Percentiles rank a stretch among this genome's conserved stretches.
These are phyloP conservation scores for Fusarium napiforme DNA, from an alignment of 2,329 filamentous ascomycete species.

Conservation along the genomic window DNA sequence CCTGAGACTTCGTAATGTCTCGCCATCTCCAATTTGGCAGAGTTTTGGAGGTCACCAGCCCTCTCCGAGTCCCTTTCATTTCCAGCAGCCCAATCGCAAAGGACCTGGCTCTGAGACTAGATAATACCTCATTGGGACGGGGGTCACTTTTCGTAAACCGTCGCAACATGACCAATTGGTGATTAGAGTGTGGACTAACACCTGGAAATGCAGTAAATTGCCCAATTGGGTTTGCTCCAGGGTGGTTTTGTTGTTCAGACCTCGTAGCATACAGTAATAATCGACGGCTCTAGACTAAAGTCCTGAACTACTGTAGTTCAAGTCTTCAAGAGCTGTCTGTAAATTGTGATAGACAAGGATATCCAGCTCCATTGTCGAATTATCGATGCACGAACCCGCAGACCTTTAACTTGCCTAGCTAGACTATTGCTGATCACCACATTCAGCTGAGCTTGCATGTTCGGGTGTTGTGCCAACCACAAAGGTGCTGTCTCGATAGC, in stretches of 20 bases:
- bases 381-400: conserved; percentile 7
- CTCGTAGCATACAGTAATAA: not conserved
- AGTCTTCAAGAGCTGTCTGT: not conserved
- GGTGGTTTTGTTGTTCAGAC: not conserved
- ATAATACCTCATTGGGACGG: not conserved
- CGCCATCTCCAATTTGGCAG: conserved; percentile 4
- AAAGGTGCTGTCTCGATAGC: not conserved
- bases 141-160: not conserved
- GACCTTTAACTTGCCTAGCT: conserved; percentile 4
- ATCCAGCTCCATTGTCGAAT: conserved; percentile 1
- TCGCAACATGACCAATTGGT: not conserved
- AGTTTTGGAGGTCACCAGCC: not conserved
- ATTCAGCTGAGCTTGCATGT: conserved; percentile 31
- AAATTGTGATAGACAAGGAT: not conserved
- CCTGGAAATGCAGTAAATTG: not conserved
- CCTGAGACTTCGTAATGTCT: conserved; percentile 10
- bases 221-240: not conserved
- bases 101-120: conserved; percentile 19
- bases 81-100: conserved; percentile 1
- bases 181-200: not conserved
- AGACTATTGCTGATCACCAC: conserved; percentile 7
- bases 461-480: conserved; percentile 2
- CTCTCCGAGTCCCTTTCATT: not conserved
- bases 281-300: not conserved
- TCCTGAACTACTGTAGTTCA: not conserved